phyloP scores from a whole-genome alignment of 306 rosid genomes.

The Lathyrus aphaca region DNA sequence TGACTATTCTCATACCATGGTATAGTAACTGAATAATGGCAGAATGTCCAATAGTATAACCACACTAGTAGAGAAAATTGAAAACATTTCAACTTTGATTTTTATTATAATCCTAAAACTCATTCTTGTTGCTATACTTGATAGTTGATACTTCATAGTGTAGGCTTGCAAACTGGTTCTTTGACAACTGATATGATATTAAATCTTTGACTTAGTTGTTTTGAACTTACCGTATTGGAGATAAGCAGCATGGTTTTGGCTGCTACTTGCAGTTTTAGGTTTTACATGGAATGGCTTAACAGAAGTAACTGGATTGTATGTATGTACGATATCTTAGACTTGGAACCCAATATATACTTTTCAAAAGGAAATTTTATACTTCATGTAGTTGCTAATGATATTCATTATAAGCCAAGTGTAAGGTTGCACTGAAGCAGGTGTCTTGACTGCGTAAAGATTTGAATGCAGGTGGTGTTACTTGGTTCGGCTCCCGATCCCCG shows the following conservation, averaged over 20 bases:
- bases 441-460: slow-evolving; percentile 24
- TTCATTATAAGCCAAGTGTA: slow-evolving; percentile 30
- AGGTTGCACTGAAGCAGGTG: slow-evolving; percentile 30
- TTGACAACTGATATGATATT: slow-evolving; percentile 8
- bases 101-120: slow-evolving; percentile 24
- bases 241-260: slow-evolving; percentile 17
- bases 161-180: slow-evolving; percentile 21
- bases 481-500: slow-evolving; percentile 99
- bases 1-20: neutral
- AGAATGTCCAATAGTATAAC: slow-evolving; percentile 6
- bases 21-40: slow-evolving; percentile 20
- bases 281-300: slow-evolving; percentile 7
- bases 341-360: slow-evolving; percentile 14
- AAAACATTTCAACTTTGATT: neutral
- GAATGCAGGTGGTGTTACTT: slow-evolving; percentile 84
- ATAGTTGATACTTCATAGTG: slow-evolving; percentile 5
- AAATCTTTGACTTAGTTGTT: slow-evolving; percentile 15
- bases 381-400: slow-evolving; percentile 27
- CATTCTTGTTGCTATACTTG: neutral
- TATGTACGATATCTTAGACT: slow-evolving; percentile 23
- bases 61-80: slow-evolving; percentile 3
- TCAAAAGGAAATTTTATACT: slow-evolving; percentile 15
- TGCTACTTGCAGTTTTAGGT: slow-evolving; percentile 13
- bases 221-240: slow-evolving; percentile 21
- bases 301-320: slow-evolving; percentile 1